Conservation (phyloP, 202 grass and related monocot genomes). For the Schoenoplectus tabernaemontani region DNA sequence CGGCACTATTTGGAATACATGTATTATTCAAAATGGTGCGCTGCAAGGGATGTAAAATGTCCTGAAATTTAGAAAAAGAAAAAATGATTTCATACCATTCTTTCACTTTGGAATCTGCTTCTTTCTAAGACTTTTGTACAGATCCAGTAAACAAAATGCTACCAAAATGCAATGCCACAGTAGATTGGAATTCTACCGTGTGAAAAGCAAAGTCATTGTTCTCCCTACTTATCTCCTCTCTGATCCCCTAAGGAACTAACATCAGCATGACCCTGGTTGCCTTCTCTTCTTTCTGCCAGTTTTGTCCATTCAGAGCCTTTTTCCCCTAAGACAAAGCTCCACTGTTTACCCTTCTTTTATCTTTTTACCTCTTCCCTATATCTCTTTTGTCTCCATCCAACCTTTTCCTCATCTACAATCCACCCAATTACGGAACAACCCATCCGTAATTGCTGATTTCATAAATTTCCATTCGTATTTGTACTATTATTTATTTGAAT, state of each 20-base stretch:
- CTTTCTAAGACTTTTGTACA: background rate
- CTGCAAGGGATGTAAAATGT: background rate
- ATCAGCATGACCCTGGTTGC: constrained; percentile 9
- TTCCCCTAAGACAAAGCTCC: constrained; percentile 8
- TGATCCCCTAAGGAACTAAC: constrained; percentile 16
- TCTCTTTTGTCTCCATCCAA: constrained; percentile 18
- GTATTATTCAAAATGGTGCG: background rate
- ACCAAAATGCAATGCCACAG: constrained; percentile 15
- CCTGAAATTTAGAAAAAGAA: background rate
- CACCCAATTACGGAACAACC: background rate
- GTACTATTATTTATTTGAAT: background rate
- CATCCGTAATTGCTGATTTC: background rate
- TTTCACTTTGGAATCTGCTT: background rate
- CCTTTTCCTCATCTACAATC: constrained; percentile 2
- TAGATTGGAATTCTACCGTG: constrained; percentile 21
- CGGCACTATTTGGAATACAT: background rate
- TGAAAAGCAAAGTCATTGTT: constrained; percentile 11
- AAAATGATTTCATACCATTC: background rate
- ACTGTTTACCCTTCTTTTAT: constrained; percentile 20
- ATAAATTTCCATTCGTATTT: background rate
- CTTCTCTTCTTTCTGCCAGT: constrained; percentile 13
- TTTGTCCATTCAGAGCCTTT: constrained; percentile 1
- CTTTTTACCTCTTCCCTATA: constrained; percentile 24
- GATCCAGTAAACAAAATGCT: constrained; percentile 7
- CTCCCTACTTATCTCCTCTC: background rate